Base-by-base conservation (phyloP, 2,329 filamentous ascomycete species). In the Pseudomassariella vexata region DNA sequence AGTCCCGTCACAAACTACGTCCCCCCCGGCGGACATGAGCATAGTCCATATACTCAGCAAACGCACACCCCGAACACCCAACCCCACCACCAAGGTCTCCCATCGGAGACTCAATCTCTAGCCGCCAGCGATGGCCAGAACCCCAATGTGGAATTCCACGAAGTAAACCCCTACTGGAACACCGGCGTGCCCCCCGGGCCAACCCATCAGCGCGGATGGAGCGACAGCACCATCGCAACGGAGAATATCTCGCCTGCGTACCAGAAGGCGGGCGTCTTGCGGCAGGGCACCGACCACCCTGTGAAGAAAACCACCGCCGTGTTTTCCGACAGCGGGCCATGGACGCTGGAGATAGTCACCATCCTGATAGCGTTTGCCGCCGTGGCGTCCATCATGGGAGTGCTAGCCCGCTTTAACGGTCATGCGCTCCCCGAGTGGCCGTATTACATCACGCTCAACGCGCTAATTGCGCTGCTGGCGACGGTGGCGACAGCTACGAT, bases 371-470 rank as follows among this genome's bases (percentile, higher is more conserved):
- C 53, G 9, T 25, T 52, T 2, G 42, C 38, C 2, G 49, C 54
- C 7, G 39, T 55, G 9, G 49, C 43, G 1, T 37, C 46, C 23
- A 52, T 55, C 24, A 40, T 55, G 19, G 53, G 45, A 7, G 39
- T 57, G 3, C 40, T 57, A 10, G 52, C 46, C 2, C 42, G 39
- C 16, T 57, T 49, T 32, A 47, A 56, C 23, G 42, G 45, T 2
- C 46, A 34, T 12, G 40, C 49, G 2, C 38, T 57, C 8, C 41
- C 46, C 2, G 47, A 47, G 9, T 56, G 53, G 53, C 50, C 49
- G 4, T 53, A 51, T 27, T 46, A 45, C 20, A 49, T 56, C 33
- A 56, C 54, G 1, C 43, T 56, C 30, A 57, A 56, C 36, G 48
- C 54, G 6, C 34, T 52, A n/a, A 52, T 55, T 12, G 52, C 52